phyloP scores from a whole-genome alignment of 2,329 filamentous ascomycete species.

The Fusarium newnesense region DNA sequence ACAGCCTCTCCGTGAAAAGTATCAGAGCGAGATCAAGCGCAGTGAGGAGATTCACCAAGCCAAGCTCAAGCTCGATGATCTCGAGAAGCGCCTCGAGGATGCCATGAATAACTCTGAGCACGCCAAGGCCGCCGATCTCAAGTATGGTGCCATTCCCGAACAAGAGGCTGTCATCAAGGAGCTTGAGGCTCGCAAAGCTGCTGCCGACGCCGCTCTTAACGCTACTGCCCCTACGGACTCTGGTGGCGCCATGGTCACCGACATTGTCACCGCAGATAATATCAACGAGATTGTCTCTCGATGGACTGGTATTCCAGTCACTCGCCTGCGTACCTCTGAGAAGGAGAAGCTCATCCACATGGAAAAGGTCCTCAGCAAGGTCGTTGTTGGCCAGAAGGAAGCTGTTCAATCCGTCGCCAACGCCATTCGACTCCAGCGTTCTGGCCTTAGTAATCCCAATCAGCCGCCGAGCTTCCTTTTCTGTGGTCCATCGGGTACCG shows the following conservation, averaged over 20 bases:
- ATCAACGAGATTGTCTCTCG: slow-evolving; percentile 98
- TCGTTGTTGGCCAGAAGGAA: slow-evolving; percentile 94
- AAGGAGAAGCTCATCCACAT: slow-evolving; percentile 99
- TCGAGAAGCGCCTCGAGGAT: slow-evolving; percentile 92
- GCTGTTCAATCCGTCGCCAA: slow-evolving; percentile 94
- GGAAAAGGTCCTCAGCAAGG: slow-evolving; percentile 84
- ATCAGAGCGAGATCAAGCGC: slow-evolving; percentile 90
- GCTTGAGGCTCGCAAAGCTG: slow-evolving; percentile 83
- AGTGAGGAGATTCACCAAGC: slow-evolving; percentile 93
- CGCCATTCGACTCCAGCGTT: slow-evolving; percentile 93
- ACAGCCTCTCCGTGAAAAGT: slow-evolving; percentile 91
- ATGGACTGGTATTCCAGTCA: slow-evolving; percentile 99
- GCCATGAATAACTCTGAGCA: slow-evolving; percentile 90
- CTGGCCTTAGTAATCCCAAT: slow-evolving; percentile 94
- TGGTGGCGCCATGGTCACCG: slow-evolving; percentile 82
- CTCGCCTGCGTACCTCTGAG: slow-evolving; percentile 90
- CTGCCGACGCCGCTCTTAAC: slow-evolving; percentile 78
- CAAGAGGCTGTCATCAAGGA: slow-evolving; percentile 82
- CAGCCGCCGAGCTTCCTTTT: slow-evolving; percentile 98
- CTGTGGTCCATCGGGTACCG: slow-evolving; percentile 97
- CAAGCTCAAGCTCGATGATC: slow-evolving; percentile 91
- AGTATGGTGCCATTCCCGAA: slow-evolving; percentile 97
- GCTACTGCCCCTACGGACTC: slow-evolving; percentile 63
- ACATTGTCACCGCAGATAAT: slow-evolving; percentile 94
- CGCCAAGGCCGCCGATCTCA: slow-evolving; percentile 88